Base-by-base conservation (phyloP, 768 basidiomycete genomes). In the Cyclocybe aegerita region DNA sequence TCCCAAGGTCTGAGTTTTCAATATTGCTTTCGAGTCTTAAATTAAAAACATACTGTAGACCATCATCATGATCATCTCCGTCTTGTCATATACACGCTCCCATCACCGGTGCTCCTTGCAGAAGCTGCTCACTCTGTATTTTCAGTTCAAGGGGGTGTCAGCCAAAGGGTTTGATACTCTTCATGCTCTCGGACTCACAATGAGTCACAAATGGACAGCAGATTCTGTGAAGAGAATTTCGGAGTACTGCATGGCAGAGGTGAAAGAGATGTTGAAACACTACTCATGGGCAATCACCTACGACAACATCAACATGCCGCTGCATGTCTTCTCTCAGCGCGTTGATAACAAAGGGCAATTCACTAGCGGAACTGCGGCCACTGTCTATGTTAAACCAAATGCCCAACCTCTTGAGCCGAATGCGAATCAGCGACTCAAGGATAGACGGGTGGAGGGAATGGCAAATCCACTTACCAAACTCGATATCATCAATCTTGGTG, bases 121-220 rank as follows among this genome's bases (percentile, higher is more conserved):
- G 23, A 73, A 74, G 53, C 43, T 72, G 3, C 51, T 67, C 2
- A 59, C 70, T 0, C 53, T 70, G 1, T 76, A 74, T 52, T 59
- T 76, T 14, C 68, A 74, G 47, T 65, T 68, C 23, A 61, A 66
- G 39, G 73, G 73, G 0, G 42, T 70, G 1, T 64, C 69, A 35
- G 69, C 75, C 2, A 67, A 68, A 37, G 70, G 58, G 0, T 68
- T 73, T 46, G 70, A 76, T 46, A 66, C 68, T 0, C 55, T 76
- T 0, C 67, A 70, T 56, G 62, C 68, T 7, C 49, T 72, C 16
- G 69, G 62, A 3, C 50, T 77, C 16, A 67, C 66, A 0, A 73
- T 75, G 73, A 72, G 69, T 48, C 68, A 72, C 51, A 69, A 68
- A 42, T 73, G 72, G 71, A 61, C 67, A 2, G 48, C 55, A 8